phyloP scores from a whole-genome alignment of 306 rosid genomes.

The Dryas alaskensis region DNA sequence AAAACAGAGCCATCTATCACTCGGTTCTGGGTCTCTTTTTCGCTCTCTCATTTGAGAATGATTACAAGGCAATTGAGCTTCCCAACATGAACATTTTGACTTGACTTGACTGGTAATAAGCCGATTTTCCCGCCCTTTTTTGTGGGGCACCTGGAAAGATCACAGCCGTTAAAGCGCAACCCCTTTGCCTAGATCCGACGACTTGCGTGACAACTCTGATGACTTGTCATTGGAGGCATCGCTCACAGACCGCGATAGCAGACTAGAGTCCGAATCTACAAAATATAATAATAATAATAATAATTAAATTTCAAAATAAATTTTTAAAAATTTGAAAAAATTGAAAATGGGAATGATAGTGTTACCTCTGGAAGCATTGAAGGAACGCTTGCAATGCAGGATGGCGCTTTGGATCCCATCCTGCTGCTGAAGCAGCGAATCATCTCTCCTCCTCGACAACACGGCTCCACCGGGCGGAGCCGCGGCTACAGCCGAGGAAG shows the following conservation, averaged over 20 bases:
- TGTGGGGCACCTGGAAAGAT: background rate
- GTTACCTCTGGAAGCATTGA: constrained; percentile 76
- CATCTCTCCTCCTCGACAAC: constrained; percentile 65
- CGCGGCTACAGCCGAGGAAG: constrained; percentile 79
- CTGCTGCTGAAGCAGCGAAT: constrained; percentile 87
- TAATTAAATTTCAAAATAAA: background rate
- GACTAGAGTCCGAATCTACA: constrained; percentile 54
- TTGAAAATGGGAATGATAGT: background rate
- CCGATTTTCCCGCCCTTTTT: constrained; percentile 26
- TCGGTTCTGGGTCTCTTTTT: background rate
- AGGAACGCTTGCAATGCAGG: constrained; percentile 91
- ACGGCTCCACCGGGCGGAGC: constrained; percentile 40
- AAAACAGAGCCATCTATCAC: background rate
- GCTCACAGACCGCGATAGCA: constrained; percentile 55
- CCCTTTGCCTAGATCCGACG: constrained; percentile 37
- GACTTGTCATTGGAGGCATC: constrained; percentile 50
- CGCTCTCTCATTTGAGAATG: background rate
- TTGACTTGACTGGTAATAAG: constrained; percentile 2
- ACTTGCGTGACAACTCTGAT: constrained; percentile 36
- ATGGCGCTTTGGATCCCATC: constrained; percentile 98
- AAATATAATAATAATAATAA: background rate
- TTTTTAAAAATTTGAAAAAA: background rate
- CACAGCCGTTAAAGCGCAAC: constrained; percentile 19
- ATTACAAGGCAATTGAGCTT: background rate
- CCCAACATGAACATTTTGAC: background rate